Conservation (phyloP, 2,329 filamentous ascomycete species). For the Tolypocladium nubicola region DNA sequence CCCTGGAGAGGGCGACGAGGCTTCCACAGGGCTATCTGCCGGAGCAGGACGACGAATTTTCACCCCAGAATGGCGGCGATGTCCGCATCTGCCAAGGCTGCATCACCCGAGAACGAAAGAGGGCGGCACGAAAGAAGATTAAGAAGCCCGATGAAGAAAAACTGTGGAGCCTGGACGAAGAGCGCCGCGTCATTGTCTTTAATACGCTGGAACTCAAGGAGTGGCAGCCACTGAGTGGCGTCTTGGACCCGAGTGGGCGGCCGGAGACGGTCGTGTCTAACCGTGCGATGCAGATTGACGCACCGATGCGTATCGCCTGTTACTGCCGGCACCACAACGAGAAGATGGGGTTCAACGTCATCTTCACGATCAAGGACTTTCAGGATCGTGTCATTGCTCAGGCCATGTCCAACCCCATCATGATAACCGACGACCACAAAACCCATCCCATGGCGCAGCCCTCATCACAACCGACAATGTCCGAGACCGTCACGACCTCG, state of each 20-base stretch:
- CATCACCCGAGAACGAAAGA: conserved; percentile 81
- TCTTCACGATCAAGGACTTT: conserved; percentile 86
- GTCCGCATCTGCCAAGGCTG: conserved; percentile 89
- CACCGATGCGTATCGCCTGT: conserved; percentile 92
- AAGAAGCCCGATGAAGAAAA: conserved; percentile 91
- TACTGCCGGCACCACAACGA: conserved; percentile 94
- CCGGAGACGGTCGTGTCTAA: conserved; percentile 36
- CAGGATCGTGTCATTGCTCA: conserved; percentile 70
- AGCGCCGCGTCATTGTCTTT: conserved; percentile 77
- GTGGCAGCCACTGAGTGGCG: conserved; percentile 55
- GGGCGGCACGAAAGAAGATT: conserved; percentile 83
- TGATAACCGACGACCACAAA: conserved; percentile 98
- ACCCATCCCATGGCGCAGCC: conserved; percentile 44
- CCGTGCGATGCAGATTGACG: conserved; percentile 65
- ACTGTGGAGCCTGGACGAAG: conserved; percentile 71
- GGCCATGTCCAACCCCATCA: conserved; percentile 75
- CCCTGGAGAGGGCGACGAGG: conserved; percentile 45
- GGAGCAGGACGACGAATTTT: conserved; percentile 45
- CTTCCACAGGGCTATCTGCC: conserved; percentile 26
- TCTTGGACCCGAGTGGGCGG: conserved; percentile 30
- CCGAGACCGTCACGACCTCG: conserved; percentile 15
- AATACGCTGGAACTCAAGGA: conserved; percentile 83
- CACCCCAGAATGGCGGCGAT: conserved; percentile 80
- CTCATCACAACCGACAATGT: conserved; percentile 14
- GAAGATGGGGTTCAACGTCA: conserved; percentile 84